Conservation (phyloP, 2,329 filamentous ascomycete species). For the Septoria petroselini region DNA sequence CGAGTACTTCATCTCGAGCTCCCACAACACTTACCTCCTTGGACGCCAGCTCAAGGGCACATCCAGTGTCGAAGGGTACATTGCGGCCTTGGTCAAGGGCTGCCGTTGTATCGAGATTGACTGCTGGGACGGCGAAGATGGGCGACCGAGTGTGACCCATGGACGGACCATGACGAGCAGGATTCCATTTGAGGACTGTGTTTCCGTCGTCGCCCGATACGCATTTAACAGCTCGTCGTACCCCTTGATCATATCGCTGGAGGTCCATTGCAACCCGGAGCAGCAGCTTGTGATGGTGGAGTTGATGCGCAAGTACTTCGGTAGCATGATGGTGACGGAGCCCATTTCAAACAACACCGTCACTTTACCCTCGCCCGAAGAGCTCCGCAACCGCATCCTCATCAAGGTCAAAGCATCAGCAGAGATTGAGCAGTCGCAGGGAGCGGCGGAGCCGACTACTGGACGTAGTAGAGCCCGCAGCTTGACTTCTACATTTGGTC, state of each 20-base stretch:
- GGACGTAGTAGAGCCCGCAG: constrained; percentile 56
- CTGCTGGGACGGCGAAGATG: constrained; percentile 92
- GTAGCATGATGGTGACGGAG: constrained; percentile 71
- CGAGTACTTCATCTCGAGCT: constrained; percentile 97
- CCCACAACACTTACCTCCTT: constrained; percentile 94
- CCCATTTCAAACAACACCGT: constrained; percentile 67
- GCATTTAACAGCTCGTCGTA: constrained; percentile 85
- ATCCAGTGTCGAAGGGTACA: constrained; percentile 94
- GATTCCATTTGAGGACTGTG: constrained; percentile 86
- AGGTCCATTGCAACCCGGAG: constrained; percentile 81
- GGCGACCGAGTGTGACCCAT: constrained; percentile 84
- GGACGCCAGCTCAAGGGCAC: constrained; percentile 85
- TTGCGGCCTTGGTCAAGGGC: constrained; percentile 78
- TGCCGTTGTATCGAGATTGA: constrained; percentile 97
- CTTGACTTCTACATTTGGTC: constrained; percentile 72
- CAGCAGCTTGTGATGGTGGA: constrained; percentile 88
- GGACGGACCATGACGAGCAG: constrained; percentile 84
- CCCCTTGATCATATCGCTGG: constrained; percentile 89
- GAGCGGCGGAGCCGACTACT: constrained; percentile 37
- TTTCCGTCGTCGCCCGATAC: constrained; percentile 90
- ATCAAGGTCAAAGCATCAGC: constrained; percentile 90
- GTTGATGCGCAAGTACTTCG: constrained; percentile 82
- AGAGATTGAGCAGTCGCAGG: constrained; percentile 43
- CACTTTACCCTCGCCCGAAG: constrained; percentile 77
- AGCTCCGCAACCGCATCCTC: constrained; percentile 77